Evolutionary conservation across 306 rosid species (phyloP).

Genomic region (Cicer chorassanicum): DNA sequence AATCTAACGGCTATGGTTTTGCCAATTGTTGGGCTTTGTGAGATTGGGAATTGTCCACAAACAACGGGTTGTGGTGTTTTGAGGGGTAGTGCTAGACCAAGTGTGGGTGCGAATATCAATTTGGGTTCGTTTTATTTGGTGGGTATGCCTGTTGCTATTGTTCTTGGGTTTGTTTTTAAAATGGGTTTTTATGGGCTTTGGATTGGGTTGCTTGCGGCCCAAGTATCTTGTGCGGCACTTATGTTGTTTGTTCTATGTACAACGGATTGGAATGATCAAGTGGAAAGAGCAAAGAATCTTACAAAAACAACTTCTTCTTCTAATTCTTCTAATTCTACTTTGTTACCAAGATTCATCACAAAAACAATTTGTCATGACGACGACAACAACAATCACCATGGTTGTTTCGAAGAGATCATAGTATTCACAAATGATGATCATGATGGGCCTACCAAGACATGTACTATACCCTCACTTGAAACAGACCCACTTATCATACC

Average conservation of each 20-base stretch:
- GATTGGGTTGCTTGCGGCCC: constrained; percentile 97
- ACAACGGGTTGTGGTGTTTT: constrained; percentile 92
- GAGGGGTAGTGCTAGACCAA: constrained; percentile 87
- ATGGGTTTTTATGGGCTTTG: constrained; percentile 89
- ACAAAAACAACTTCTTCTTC: constrained; percentile 42
- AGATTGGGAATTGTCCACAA: constrained; percentile 96
- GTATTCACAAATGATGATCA: constrained; percentile 32
- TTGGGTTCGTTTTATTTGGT: constrained; percentile 85
- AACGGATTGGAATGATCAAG: constrained; percentile 79
- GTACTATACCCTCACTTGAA: constrained; percentile 49
- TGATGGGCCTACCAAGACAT: constrained; percentile 39
- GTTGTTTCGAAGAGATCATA: constrained; percentile 53
- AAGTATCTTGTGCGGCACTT: constrained; percentile 74
- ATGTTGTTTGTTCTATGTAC: constrained; percentile 76
- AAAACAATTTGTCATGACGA: constrained; percentile 4
- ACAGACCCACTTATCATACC: constrained; percentile 61
- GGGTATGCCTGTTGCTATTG: constrained; percentile 84
- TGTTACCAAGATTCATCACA: constrained; percentile 43
- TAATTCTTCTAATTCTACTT: background rate
- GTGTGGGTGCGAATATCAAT: constrained; percentile 85
- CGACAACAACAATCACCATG: background rate
- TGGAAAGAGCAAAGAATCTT: constrained; percentile 64
- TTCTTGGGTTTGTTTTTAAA: constrained; percentile 65
- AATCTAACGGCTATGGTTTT: constrained; percentile 75
- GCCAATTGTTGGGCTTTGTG: constrained; percentile 86